A percentile compares a stretch with the other conserved stretches of the same genome.
phyloP scores from a whole-genome alignment of 352 stramenopile genomes.

The Globisporangium cylindrosporum region DNA sequence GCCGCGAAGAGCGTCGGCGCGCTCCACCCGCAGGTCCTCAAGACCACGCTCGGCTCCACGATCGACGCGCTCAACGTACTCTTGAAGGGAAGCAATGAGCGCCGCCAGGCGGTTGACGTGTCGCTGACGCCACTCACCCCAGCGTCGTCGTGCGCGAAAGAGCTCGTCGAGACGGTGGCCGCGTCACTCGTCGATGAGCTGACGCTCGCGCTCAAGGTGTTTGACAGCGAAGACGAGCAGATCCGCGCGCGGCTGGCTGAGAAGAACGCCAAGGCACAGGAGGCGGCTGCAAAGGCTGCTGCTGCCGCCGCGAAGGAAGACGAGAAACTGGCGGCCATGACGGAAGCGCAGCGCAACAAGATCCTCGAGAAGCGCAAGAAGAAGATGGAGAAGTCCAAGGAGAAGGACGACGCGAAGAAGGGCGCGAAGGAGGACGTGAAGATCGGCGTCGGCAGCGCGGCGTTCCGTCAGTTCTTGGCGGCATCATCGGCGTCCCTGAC shows the following conservation, averaged over 20 bases:
- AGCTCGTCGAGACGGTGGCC: conserved; percentile 46
- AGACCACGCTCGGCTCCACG: conserved; percentile 53
- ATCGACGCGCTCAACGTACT: conserved; percentile 59
- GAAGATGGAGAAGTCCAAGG: conserved; percentile 82
- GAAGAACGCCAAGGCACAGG: conserved; percentile 59
- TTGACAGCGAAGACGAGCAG: conserved; percentile 57
- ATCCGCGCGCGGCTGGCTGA: conserved; percentile 52
- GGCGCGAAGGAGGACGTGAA: conserved; percentile 61
- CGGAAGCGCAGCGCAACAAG: conserved; percentile 70
- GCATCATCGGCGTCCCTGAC: conserved; percentile 15
- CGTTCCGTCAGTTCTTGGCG: conserved; percentile 52
- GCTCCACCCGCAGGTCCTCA: conserved; percentile 64
- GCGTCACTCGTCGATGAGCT: conserved; percentile 47
- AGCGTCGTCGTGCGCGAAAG: conserved; percentile 34
- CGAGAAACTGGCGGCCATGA: conserved; percentile 77
- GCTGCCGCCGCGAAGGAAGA: conserved; percentile 78
- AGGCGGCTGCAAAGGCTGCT: conserved; percentile 66
- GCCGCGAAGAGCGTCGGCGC: conserved; percentile 19
- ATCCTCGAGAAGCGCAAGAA: conserved; percentile 79
- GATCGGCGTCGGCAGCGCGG: conserved; percentile 61
- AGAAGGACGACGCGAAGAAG: conserved; percentile 76
- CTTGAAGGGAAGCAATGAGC: conserved; percentile 51
- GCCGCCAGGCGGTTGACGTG: conserved; percentile 29
- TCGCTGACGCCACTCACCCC: conserved; percentile 16
- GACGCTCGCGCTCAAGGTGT: conserved; percentile 47